phyloP scores from a whole-genome alignment of 305 asterid species.

The Galium porrigens region DNA sequence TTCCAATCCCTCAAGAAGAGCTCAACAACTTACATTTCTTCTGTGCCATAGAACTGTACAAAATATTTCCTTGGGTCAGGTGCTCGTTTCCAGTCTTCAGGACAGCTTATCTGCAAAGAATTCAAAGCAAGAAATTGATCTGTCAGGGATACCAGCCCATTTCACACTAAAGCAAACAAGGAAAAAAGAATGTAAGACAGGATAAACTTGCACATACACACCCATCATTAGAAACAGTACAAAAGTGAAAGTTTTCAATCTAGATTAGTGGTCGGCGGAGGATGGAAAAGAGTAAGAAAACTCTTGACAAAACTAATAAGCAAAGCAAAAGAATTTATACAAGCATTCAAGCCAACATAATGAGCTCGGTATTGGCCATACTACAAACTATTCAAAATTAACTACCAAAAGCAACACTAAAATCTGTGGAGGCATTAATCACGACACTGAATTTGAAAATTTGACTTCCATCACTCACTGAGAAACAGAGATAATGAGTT shows the following conservation, averaged over 20 bases:
- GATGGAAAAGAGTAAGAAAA: not conserved
- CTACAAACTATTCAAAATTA: not conserved
- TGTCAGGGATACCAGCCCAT: conserved; percentile 17
- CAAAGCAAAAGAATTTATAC: not conserved
- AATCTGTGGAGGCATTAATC: not conserved
- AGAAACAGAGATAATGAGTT: too few species aligned
- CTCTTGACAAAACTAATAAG: too few species aligned
- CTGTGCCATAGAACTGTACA: conserved; percentile 71
- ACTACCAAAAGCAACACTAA: not conserved
- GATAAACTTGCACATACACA: not conserved
- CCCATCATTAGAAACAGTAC: not conserved
- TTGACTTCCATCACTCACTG: too few species aligned
- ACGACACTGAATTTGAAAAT: conserved; percentile 1
- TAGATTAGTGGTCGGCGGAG: not conserved
- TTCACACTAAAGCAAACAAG: not conserved
- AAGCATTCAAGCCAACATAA: not conserved
- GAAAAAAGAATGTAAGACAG: not conserved
- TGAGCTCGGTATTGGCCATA: not conserved
- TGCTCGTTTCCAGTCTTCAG: conserved; percentile 51
- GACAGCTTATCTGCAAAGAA: conserved; percentile 50
- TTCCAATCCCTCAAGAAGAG: conserved; percentile 7
- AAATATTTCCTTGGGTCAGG: conserved; percentile 70
- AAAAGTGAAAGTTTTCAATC: not conserved
- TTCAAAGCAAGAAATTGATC: conserved; percentile 16
- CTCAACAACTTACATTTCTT: conserved; percentile 52